Base-by-base conservation (phyloP, 2,329 filamentous ascomycete species). In the Neocatenulostroma microsporum region DNA sequence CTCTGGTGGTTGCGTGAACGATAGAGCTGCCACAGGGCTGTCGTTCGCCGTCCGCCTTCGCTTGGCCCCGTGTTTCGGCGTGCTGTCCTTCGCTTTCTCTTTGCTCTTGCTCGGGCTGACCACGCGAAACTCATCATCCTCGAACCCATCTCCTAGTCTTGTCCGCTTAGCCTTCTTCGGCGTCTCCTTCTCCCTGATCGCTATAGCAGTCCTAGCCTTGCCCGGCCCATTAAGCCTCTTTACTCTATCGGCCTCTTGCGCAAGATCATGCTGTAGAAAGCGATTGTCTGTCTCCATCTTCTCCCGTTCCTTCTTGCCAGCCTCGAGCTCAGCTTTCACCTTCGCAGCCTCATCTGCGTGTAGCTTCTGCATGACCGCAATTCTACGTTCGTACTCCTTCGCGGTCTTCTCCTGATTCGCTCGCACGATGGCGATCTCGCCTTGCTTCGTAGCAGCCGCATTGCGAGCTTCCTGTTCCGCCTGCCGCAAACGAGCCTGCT, bases 361-460 rank as follows among this genome's bases (percentile, higher is more conserved):
- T 42, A 74, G 61, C 46, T 78, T 78, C 49, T 76, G 77, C 38
- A 84, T 63, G 5, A 72, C 68, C 14, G 69, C 62, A 17, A 88
- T 58, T 48, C 80, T 72, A 17, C 72, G 69, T 33, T 84, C 76
- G 51, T 81, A 75, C 30, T 78, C 72, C 34, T 75, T 73, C 12
- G 69, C 66, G 0, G 70, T 64, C 49, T 76, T 80, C 33, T 80
- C 73, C 26, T 77, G 70, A 41, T 84, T 84, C 41, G 74, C 73
- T 21, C 84, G 76, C n/a, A 88, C 69, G 42, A 88, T 86, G 34
- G 81, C 72, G 18, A 78, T 78, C 56, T 88, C 83, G 33, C 84
- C 84, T 13, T 74, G 67, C 48, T 83, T 82, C 3, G 73, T 70
- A 12, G 81, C 68, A 33, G 78, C 74, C 5, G 70, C 60, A 40